A percentile compares a stretch with the other conserved stretches of the same genome.
Conservation (phyloP, 176 grass and related monocot species). For the Dendrocalamus sinicus region DNA sequence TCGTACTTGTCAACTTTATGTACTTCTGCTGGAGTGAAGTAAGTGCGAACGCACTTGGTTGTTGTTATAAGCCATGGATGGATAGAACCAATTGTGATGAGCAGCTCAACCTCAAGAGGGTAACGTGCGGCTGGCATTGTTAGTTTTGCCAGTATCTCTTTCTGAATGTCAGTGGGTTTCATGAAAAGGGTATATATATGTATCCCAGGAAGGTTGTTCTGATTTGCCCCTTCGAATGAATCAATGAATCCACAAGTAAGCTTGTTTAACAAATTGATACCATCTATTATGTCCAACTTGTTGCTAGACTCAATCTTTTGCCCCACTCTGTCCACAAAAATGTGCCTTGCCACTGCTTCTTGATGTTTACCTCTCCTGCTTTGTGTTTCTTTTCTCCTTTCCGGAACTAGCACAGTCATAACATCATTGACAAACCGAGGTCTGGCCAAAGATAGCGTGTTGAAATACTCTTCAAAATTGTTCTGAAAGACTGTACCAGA, state of each 20-base stretch:
- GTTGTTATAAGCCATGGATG: slow-evolving; percentile 81
- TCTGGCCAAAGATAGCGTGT: slow-evolving; percentile 87
- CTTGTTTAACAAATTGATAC: slow-evolving; percentile 67
- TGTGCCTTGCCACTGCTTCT: slow-evolving; percentile 63
- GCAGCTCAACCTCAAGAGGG: slow-evolving; percentile 71
- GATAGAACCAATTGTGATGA: slow-evolving; percentile 73
- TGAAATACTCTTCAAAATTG: slow-evolving; percentile 96
- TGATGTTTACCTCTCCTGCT: slow-evolving; percentile 47
- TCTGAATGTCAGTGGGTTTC: slow-evolving; percentile 63
- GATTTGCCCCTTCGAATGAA: slow-evolving; percentile 65
- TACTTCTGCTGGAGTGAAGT: slow-evolving; percentile 63
- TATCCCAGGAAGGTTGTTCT: slow-evolving; percentile 72
- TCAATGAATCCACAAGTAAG: slow-evolving; percentile 77
- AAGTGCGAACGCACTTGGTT: slow-evolving; percentile 48
- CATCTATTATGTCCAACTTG: slow-evolving; percentile 51
- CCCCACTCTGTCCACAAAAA: slow-evolving; percentile 82
- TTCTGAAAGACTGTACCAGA: slow-evolving; percentile 95
- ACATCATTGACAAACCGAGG: slow-evolving; percentile 81
- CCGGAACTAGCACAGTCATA: slow-evolving; percentile 55
- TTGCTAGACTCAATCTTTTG: slow-evolving; percentile 73
- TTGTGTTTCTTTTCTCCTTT: slow-evolving; percentile 38
- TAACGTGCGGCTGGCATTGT: slow-evolving; percentile 46
- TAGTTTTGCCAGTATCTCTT: slow-evolving; percentile 61
- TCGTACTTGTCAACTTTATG: slow-evolving; percentile 47
- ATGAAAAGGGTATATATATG: slow-evolving; percentile 76